Base-by-base conservation (phyloP, 371 early-diverging fungal genomes). In the Mucor sp. region DNA sequence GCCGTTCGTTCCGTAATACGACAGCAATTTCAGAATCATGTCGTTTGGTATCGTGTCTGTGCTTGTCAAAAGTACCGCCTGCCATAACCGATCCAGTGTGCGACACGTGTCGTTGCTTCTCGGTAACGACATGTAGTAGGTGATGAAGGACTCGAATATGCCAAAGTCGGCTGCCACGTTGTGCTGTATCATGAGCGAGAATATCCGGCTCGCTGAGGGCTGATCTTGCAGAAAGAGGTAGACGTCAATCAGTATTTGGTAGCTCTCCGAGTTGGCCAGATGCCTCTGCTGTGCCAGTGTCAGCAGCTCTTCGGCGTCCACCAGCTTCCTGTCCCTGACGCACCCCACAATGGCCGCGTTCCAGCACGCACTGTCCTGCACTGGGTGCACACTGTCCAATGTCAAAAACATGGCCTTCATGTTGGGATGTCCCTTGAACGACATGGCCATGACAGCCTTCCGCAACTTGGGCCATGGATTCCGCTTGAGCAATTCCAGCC, bases 1-100 rank as follows among this genome's bases (percentile, higher is more conserved):
- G 4, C 61, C 47, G n/a, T 61, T 21, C 27, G 37, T 11, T 33
- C 44, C 23, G 62, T 60, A 74, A 37, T 70, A 74, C 0, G 5
- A 5, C 0, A 63, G 9, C 7, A 67, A 44, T 4, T 39, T 21
- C 1, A 56, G 5, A 25, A 69, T 58, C 14, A 44, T 28, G 3
- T 56, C 39, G 15, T 57, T 3, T 25, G 56, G 48, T 23, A 61
- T 41, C 3, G 25, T 60, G 6, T 25, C 41, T 9, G 53, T 19
- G 50, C 23, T 68, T 19, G 62, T 60, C 15, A 56, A 61, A 33
- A 74, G 21, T 9, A 74, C 23, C 9, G 67, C 74, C 32, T 74
- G 74, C 74, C 74, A 74, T 47, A 74, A 33, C 44, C 62, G 28
- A 15, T 50, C 27, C 14, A 74, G 1, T 8, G 62, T 74, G 25